A percentile compares a stretch with the other conserved stretches of the same genome.
Evolutionary conservation across 129 eudicot species (phyloP).

Genomic region (Ambrosia trifida): DNA sequence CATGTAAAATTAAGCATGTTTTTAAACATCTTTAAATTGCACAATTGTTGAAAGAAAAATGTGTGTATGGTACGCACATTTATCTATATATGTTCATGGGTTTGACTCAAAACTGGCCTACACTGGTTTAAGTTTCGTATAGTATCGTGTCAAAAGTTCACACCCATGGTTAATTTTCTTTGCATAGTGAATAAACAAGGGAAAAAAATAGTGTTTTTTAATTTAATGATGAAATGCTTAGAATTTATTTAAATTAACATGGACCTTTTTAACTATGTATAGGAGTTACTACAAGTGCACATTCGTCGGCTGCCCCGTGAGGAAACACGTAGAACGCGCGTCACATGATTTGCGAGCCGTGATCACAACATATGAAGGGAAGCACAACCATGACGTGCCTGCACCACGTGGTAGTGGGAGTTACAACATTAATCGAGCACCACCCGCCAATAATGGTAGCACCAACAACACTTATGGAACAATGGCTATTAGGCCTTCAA

Average conservation of each 20-base stretch:
- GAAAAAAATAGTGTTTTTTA: no score
- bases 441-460: conserved; percentile 28
- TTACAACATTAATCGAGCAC: conserved; percentile 52
- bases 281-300: conserved; percentile 99
- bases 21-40: not conserved
- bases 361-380: conserved; percentile 97
- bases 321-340: conserved; percentile 95
- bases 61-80: no score
- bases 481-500: conserved; percentile 61
- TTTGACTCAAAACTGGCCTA: no score
- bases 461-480: conserved; percentile 38
- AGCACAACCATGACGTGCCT: conserved; percentile 96
- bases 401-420: conserved; percentile 93
- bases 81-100: no score
- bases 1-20: conserved; percentile 3
- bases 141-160: no score
- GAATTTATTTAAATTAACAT: conserved; percentile 5
- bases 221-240: not conserved
- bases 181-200: no score
- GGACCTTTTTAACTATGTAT: conserved; percentile 8
- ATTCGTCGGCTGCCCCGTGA: conserved; percentile 70
- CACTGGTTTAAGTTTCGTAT: no score
- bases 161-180: no score
- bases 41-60: not conserved
- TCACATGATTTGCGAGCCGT: conserved; percentile 88